Evolutionary conservation across 306 rosid species (phyloP), one percentile per base, ranked within the genome.

Genomic region (Medicago arabica): DNA sequence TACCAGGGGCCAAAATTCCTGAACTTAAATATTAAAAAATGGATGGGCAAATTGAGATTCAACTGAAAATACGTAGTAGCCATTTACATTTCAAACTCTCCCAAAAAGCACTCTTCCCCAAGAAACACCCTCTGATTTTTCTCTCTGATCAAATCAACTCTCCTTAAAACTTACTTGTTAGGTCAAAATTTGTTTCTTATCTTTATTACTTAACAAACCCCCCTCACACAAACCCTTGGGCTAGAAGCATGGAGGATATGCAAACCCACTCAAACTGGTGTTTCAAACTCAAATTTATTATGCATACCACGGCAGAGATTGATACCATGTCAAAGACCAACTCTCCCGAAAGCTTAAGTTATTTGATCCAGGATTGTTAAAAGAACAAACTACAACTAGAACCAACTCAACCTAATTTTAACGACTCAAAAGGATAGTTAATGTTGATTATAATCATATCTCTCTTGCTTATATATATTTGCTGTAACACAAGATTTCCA

Each of bases 31-130:
- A 9, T 16, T 3, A 4, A 10, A 64, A 38, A 39, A 39, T 9
- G 50, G 51, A 18, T 65, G 59, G 15, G 12, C 41, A 46, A 16
- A 9, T 28, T 31, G 63, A 70, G 39, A 19, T 19, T 10, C 59
- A 9, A 46, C 69, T 28, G 43, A 44, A 72, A 70, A 21, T 23
- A n/a, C 34, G 16, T 7, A 75, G 62, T 14, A 63, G 10, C 51
- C 49, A 75, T 63, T 8, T 36, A 17, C 34, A 7, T 28, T 44
- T 75, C 31, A 62, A 75, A 63, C 79, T 75, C 72, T 17, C 71
- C 38, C 16, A 63, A 49, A 75, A 75, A 62, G 2, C 53, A 63
- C 23, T 11, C 16, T 34, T 63, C 38, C 53, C 63, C 40, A 36
- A 46, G 55, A 60, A 74, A 25, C 6, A 60, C 62, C 21, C 15